phyloP scores from a whole-genome alignment of 2,329 filamentous ascomycete genomes.

The Exserohilum turcica region DNA sequence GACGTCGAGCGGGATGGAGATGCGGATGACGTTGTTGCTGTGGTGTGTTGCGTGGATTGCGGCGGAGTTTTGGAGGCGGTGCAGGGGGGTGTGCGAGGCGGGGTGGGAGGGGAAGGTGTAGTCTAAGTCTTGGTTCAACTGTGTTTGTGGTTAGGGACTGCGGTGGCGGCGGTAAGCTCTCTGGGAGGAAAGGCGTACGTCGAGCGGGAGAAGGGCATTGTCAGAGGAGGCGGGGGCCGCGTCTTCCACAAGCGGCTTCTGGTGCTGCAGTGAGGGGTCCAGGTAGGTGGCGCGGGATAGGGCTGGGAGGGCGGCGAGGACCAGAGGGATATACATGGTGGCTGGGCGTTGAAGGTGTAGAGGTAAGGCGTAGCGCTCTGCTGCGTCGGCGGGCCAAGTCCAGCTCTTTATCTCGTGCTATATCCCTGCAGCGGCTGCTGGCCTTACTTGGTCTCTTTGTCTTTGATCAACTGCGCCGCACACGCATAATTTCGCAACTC shows the following conservation, averaged over 20 bases:
- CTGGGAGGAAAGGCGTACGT: not conserved
- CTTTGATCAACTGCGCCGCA: conserved; percentile 1
- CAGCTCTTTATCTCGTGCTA: not conserved
- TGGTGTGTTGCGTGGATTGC: not conserved
- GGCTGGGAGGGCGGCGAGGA: not conserved
- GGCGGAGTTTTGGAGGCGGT: conserved; percentile 2
- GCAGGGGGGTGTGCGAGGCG: not conserved
- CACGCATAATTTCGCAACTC: not conserved
- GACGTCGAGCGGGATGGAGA: conserved; percentile 8
- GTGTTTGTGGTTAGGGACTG: not conserved
- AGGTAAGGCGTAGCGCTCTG: too few species aligned
- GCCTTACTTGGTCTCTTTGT: not conserved
- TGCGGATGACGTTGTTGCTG: not conserved
- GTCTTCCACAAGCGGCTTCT: conserved; percentile 9
- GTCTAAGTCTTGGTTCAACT: conserved; percentile 12
- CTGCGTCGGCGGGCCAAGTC: not conserved
- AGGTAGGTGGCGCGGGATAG: conserved; percentile 4
- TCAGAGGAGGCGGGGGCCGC: not conserved
- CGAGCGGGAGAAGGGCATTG: not conserved
- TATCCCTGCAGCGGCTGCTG: not conserved
- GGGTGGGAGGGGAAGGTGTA: conserved; percentile 6
- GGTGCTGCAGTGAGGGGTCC: conserved; percentile 8
- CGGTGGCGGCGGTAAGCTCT: too few species aligned
- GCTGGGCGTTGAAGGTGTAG: not conserved
- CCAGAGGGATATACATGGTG: conserved; percentile 1